A percentile compares a stretch with the other conserved stretches of the same genome.
phyloP scores from a whole-genome alignment of 768 basidiomycete species.

The Termitomyces sp. region DNA sequence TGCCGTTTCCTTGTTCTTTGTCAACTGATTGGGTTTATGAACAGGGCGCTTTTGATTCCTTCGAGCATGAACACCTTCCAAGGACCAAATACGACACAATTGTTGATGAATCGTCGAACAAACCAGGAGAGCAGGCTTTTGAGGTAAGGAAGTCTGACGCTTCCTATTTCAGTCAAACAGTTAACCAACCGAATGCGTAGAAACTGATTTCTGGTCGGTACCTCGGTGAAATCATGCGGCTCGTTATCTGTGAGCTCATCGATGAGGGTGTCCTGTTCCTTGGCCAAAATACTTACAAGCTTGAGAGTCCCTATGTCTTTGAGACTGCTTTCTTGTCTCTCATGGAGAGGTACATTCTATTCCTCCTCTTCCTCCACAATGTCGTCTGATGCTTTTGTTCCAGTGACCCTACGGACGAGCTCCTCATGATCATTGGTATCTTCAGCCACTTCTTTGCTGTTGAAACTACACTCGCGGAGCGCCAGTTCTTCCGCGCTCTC shows the following conservation, averaged over 20 bases:
- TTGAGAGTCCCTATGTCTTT: constrained; percentile 87
- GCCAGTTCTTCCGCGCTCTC: constrained; percentile 94
- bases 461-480: constrained; percentile 93
- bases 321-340: constrained; percentile 97
- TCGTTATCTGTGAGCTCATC: constrained; percentile 92
- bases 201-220: constrained; percentile 97
- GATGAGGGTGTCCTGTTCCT: constrained; percentile 97
- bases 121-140: constrained; percentile 92
- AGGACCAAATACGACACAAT: constrained; percentile 90
- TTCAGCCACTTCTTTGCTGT: constrained; percentile 96
- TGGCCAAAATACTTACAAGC: constrained; percentile 97
- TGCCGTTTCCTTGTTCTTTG: not conserved
- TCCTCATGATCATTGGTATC: constrained; percentile 94
- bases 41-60: constrained; percentile 96
- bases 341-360: constrained; percentile 74
- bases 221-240: constrained; percentile 93
- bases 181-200: constrained; percentile 27
- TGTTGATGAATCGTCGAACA: constrained; percentile 94
- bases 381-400: not conserved
- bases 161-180: not conserved
- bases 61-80: constrained; percentile 90
- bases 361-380: not conserved
- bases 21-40: not conserved
- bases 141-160: constrained; percentile 48
- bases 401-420: constrained; percentile 94